Percentiles rank a stretch among this genome's conserved stretches.
These are phyloP conservation scores for Paramecium octaurelia DNA, from an alignment of 73 alveolate genomes.

Conservation along the genomic window DNA sequence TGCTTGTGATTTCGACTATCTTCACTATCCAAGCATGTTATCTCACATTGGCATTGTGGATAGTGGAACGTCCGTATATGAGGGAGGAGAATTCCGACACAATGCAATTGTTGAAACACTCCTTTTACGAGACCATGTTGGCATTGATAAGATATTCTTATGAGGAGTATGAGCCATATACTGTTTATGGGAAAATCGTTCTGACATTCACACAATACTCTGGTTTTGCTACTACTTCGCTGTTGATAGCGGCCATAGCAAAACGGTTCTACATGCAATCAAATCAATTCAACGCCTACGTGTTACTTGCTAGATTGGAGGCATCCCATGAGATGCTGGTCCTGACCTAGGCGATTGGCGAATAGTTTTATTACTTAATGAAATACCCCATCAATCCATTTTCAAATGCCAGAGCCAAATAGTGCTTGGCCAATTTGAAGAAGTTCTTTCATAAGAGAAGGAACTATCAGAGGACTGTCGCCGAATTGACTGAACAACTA, in stretches of 20 bases:
- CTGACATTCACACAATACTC: not conserved
- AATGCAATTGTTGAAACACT: not conserved
- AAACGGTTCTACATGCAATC: not conserved
- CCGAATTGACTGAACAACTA: not conserved
- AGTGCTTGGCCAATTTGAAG: not conserved
- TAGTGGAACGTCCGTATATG: not conserved
- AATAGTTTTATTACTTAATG: not conserved
- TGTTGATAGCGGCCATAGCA: not conserved
- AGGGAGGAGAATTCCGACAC: not conserved
- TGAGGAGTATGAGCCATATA: not conserved
- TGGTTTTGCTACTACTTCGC: slow-evolving; percentile 14
- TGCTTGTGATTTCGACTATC: not conserved
- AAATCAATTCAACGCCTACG: not conserved
- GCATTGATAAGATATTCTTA: not conserved
- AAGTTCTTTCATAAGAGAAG: not conserved
- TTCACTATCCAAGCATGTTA: not conserved
- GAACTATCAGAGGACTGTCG: not conserved
- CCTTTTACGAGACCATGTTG: not conserved
- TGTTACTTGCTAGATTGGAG: not conserved
- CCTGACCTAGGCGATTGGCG: not conserved
- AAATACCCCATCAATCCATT: slow-evolving; percentile 5
- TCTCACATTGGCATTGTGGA: not conserved
- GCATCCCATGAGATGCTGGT: not conserved
- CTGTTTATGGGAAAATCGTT: not conserved
- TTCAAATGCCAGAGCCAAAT: not conserved